A percentile compares a stretch with the other conserved stretches of the same genome.
These are phyloP conservation scores for Puccinellia tenuiflora DNA, from an alignment of 176 grass and related monocot species.

Conservation along the genomic window DNA sequence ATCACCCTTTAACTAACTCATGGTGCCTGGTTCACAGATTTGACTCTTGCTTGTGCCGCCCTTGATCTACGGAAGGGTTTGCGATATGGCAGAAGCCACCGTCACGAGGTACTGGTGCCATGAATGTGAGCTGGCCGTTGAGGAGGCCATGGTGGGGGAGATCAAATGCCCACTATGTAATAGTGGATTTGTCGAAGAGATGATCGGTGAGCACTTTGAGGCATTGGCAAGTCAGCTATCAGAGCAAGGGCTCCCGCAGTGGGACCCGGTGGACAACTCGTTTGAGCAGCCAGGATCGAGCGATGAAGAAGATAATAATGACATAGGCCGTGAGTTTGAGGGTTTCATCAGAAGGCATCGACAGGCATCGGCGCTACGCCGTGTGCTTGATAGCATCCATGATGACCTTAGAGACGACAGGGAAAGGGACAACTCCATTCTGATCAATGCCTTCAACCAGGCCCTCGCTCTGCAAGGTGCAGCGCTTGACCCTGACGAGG, in stretches of 20 bases:
- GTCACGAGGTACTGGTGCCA: slow-evolving; percentile 76
- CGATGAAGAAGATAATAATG: slow-evolving; percentile 62
- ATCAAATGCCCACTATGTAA: slow-evolving; percentile 71
- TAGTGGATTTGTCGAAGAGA: slow-evolving; percentile 74
- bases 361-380: slow-evolving; percentile 52
- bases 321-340: slow-evolving; percentile 73
- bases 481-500: slow-evolving; percentile 43
- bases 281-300: slow-evolving; percentile 31
- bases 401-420: slow-evolving; percentile 54
- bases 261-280: slow-evolving; percentile 37
- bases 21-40: slow-evolving; percentile 3
- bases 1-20: slow-evolving; percentile 10
- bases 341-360: slow-evolving; percentile 73
- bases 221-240: slow-evolving; percentile 25
- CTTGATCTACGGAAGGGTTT: slow-evolving; percentile 24
- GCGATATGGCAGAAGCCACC: slow-evolving; percentile 48
- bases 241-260: slow-evolving; percentile 42
- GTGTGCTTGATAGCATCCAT: slow-evolving; percentile 72
- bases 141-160: slow-evolving; percentile 50
- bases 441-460: slow-evolving; percentile 88
- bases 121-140: slow-evolving; percentile 48
- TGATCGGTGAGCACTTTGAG: slow-evolving; percentile 46
- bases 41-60: neutral
- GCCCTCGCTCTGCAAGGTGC: slow-evolving; percentile 62
- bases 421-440: slow-evolving; percentile 50